These are phyloP conservation scores for Neurospora sublineolata DNA, from an alignment of 495 filamentous ascomycete genomes.

Conservation along the genomic window DNA sequence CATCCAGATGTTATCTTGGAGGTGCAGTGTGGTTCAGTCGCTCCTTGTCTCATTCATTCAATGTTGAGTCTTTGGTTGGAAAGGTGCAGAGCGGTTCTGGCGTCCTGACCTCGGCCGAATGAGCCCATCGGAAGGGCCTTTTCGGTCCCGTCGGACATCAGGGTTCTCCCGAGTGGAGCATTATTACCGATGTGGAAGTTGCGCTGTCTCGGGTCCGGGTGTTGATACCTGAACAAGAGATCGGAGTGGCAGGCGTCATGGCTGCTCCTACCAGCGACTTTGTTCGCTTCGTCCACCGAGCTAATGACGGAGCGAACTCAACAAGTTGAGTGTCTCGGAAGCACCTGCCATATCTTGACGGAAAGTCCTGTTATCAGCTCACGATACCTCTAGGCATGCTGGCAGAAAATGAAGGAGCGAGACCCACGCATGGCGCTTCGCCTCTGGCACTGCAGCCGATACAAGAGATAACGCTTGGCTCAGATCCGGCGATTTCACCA, in stretches of 20 bases:
- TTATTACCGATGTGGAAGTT: neutral
- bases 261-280: neutral
- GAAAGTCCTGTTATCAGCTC: neutral
- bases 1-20: neutral
- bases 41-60: neutral
- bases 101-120: neutral
- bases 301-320: neutral
- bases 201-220: neutral
- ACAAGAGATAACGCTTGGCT: neutral
- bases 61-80: neutral
- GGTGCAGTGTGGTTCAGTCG: neutral
- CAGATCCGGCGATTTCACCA: neutral
- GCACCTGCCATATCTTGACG: neutral
- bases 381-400: neutral
- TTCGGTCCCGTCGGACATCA: neutral
- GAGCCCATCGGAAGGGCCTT: neutral
- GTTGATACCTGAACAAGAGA: neutral
- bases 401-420: neutral
- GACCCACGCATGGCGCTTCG: neutral
- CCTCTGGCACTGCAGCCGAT: neutral
- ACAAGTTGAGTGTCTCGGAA: neutral
- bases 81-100: neutral
- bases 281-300: neutral
- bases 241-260: neutral
- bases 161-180: neutral